Evolutionary conservation across 768 basidiomycete species (phyloP), one percentile per base, ranked within the genome.

Genomic region (Nidularia pulvinata): DNA sequence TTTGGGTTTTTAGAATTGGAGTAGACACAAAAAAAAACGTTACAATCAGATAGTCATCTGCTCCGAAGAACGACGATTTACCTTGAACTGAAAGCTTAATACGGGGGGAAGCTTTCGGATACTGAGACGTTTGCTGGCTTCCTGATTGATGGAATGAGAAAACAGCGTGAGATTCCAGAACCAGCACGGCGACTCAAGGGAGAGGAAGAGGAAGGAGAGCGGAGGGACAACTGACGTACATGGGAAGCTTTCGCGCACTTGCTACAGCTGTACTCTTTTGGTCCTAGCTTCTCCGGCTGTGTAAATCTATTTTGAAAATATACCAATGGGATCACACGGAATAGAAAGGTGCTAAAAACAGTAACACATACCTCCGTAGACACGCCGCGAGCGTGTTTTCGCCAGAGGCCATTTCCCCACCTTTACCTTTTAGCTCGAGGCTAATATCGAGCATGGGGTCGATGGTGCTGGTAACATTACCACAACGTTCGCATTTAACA

Each of bases 81-180:
- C 95, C 81, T 98, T 98, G 76, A 98, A 88, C 65, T 98, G 96
- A 61, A 98, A 92, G 59, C 90, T 92, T 46, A 98, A 73, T 0
- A 96, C 94, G 0, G 91, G 88, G 0, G 96, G 95, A 6, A 98
- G 76, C 59, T 86, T 89, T 48, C 82, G 84, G 59, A 98, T 86
- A 59, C 89, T 91, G 48, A 98, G 74, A 6, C 91, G 85, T 64
- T 95, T 94, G 58, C 84, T 92, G 1, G 89, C 91, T 59, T 89
- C 86, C 82, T 92, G 65, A 10, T 45, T 32, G 22, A 53, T 42
- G 33, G 32, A 25, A 54, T 55, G 22, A 55, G 11, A 39, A 39
- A 39, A 39, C 37, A 39, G 37, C 10, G 16, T 10, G 16, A 39
- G 37, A 39, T 54, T 44, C 48, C 48, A 46, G 16, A 48, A 39